phyloP scores from a whole-genome alignment of 2,329 filamentous ascomycete genomes.

The Xylaria sp. region DNA sequence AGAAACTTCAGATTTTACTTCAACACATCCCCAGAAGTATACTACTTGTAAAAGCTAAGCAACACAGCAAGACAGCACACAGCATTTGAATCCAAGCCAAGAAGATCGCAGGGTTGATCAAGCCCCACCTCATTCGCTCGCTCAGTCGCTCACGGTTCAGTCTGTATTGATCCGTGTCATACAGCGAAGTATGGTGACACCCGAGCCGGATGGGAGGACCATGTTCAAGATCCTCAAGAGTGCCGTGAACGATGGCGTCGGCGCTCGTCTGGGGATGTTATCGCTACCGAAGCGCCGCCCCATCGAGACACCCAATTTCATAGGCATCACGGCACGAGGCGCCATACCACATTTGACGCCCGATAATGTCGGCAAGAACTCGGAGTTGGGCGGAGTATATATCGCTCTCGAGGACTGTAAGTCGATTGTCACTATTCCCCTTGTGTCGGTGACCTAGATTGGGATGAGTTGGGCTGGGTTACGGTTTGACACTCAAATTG shows the following conservation, averaged over 20 bases:
- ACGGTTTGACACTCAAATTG: slow-evolving; percentile 2
- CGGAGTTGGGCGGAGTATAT: slow-evolving; percentile 76
- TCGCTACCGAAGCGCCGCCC: slow-evolving; percentile 68
- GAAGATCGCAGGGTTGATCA: not conserved
- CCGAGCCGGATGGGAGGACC: slow-evolving; percentile 46
- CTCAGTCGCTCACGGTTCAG: not conserved
- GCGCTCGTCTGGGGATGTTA: slow-evolving; percentile 75
- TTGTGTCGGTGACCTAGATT: not conserved
- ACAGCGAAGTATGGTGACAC: slow-evolving; percentile 32
- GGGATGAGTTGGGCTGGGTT: not conserved
- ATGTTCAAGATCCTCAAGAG: slow-evolving; percentile 61
- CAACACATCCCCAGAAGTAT: not conserved
- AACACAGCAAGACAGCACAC: not conserved
- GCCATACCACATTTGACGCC: slow-evolving; percentile 88
- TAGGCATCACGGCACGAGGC: slow-evolving; percentile 84
- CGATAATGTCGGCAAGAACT: slow-evolving; percentile 77
- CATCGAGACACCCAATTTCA: slow-evolving; percentile 85
- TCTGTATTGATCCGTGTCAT: not conserved
- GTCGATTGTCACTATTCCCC: no score
- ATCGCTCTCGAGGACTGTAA: slow-evolving; percentile 87
- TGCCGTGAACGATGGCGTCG: slow-evolving; percentile 53
- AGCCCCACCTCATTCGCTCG: not conserved
- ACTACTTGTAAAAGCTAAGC: not conserved
- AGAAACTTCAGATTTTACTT: not conserved
- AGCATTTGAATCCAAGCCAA: not conserved